phyloP scores from a whole-genome alignment of 306 rosid species.

The Delonix regia region DNA sequence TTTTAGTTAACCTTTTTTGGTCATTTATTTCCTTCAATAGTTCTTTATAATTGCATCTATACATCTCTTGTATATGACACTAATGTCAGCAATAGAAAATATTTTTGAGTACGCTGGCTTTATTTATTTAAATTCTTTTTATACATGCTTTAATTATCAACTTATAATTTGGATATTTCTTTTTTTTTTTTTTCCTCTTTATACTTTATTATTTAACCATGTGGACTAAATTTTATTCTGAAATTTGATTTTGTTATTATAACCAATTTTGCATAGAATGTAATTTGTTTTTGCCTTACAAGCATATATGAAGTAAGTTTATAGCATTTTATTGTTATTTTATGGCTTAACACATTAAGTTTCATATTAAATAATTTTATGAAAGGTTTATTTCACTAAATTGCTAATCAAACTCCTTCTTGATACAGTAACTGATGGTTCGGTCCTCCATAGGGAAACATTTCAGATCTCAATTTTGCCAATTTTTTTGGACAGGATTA shows the following conservation, averaged over 20 bases:
- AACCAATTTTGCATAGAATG: background rate
- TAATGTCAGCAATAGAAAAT: background rate
- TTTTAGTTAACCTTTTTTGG: background rate
- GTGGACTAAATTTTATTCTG: background rate
- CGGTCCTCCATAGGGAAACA: slow-evolving; percentile 2
- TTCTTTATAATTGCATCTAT: background rate
- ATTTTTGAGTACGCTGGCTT: background rate
- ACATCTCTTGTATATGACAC: slow-evolving; percentile 1
- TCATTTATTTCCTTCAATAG: background rate
- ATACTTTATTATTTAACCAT: background rate
- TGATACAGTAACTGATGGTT: background rate
- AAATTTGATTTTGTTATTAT: background rate
- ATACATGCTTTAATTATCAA: background rate
- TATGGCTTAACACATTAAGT: background rate
- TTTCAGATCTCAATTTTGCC: slow-evolving; percentile 1
- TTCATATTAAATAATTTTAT: slow-evolving; percentile 5
- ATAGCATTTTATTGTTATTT: background rate
- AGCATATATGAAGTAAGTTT: background rate
- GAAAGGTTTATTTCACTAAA: background rate
- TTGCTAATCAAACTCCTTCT: slow-evolving; percentile 10
- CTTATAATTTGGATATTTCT: background rate
- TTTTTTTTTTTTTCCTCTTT: background rate
- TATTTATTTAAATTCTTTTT: background rate
- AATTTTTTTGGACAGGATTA: background rate
- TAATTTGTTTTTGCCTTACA: slow-evolving; percentile 7